Evolutionary conservation across 2,329 filamentous ascomycete genomes (phyloP).

Genomic region (Aureobasidium musti): DNA sequence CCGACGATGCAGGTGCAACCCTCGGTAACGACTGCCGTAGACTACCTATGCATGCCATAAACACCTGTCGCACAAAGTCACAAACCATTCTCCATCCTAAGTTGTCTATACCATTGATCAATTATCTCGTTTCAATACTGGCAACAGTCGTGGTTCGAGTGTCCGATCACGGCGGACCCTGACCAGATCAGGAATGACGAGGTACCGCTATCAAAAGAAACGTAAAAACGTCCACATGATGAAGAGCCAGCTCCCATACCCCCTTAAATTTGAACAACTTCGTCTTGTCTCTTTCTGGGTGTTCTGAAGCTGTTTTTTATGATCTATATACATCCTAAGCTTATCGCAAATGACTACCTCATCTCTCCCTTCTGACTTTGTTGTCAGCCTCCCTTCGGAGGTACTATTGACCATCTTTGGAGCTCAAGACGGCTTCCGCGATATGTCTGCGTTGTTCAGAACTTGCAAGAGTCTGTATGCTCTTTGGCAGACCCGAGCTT

Average conservation of each 20-base stretch:
- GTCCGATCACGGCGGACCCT: slow-evolving; percentile 10
- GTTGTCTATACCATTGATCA: slow-evolving; percentile 4
- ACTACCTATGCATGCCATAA: slow-evolving; percentile 2
- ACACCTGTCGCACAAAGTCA: slow-evolving; percentile 4
- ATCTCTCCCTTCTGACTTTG: neutral
- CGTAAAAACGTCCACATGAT: slow-evolving; percentile 22
- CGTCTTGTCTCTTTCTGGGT: neutral
- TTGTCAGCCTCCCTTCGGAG: slow-evolving; percentile 11
- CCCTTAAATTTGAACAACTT: neutral
- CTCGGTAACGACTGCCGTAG: slow-evolving; percentile 1
- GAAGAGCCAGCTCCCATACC: neutral
- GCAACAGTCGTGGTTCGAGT: neutral
- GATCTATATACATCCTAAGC: neutral
- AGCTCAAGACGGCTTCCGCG: slow-evolving; percentile 27
- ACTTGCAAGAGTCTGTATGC: slow-evolving; percentile 14
- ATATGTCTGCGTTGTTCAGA: slow-evolving; percentile 8
- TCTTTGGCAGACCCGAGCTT: slow-evolving; percentile 7
- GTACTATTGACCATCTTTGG: slow-evolving; percentile 17
- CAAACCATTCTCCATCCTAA: neutral
- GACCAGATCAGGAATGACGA: slow-evolving; percentile 11
- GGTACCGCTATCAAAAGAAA: slow-evolving; percentile 15
- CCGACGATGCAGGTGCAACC: slow-evolving; percentile 3
- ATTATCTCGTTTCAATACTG: slow-evolving; percentile 5
- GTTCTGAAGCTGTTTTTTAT: neutral
- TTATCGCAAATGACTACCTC: neutral